Base-by-base conservation (phyloP, 2,329 filamentous ascomycete species). In the Xylaria sp. region DNA sequence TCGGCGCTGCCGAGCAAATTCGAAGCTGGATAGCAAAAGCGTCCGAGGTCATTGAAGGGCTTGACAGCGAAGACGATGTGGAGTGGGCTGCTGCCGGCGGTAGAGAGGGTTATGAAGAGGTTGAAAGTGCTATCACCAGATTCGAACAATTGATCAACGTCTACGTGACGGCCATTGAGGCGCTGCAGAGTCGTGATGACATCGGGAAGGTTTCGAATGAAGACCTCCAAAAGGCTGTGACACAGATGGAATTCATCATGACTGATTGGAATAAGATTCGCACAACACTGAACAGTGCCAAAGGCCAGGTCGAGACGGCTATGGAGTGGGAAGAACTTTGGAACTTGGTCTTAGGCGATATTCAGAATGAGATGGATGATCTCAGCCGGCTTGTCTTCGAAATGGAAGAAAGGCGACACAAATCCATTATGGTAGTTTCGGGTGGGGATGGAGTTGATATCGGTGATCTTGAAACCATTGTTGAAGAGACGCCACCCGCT, bases 251-350 rank as follows among this genome's bases (percentile, higher is more conserved):
- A 71, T 82, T 83, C 19, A 95, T 97, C 61, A 81, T 97, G 63
- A 83, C 83, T 35, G 91, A 93, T 71, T 99, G 95, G 95, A 83
- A 87, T 44, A 87, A 88, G 67, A 94, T 97, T 70, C 90, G 92
- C 70, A 82, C 81, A 41, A 89, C 90, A 1, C 80, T 99, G 52
- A 90, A 90, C 65, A 88, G 79, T 25, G 90, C 97, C 58, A 96
- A 96, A 74, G 86, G 86, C 48, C 94, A 98, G 73, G 94, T 99
- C 17, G 95, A 98, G 76, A 88, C 97, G 60, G 95, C 95, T 47
- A 96, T 98, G 93, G 95, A 99, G 73, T 99, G 94, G 94, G 93
- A 97, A 75, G 93, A 98, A 77, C 82, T 99, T 35, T 98, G 95
- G 94, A 92, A 92, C 70, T 92, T 86, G 66, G 94, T 98, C 3